phyloP scores from a whole-genome alignment of 108 stramenopile species.

The Discostella pseudostelligera region DNA sequence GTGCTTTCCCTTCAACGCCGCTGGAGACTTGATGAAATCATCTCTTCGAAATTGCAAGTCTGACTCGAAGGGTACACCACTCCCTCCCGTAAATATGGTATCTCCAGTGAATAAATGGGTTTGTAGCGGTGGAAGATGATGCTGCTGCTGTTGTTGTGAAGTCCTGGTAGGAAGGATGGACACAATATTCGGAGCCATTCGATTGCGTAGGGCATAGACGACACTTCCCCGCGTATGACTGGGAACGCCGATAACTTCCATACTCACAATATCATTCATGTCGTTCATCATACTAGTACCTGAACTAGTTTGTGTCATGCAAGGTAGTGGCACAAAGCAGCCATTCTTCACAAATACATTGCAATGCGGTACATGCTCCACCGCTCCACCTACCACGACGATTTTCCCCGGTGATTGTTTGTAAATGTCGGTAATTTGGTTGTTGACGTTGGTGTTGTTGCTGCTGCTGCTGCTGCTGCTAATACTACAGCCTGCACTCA shows the following conservation, averaged over 20 bases:
- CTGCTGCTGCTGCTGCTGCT: slow-evolving; percentile 1
- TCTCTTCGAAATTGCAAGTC: slow-evolving; percentile 51
- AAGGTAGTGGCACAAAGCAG: slow-evolving; percentile 64
- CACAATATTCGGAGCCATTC: slow-evolving; percentile 15
- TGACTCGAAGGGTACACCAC: slow-evolving; percentile 80
- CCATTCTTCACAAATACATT: slow-evolving; percentile 61
- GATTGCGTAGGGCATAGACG: slow-evolving; percentile 63
- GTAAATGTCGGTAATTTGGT: slow-evolving; percentile 9
- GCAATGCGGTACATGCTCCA: slow-evolving; percentile 75
- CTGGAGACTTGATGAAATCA: slow-evolving; percentile 43
- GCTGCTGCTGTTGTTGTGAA: neutral
- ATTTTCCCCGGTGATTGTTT: slow-evolving; percentile 13
- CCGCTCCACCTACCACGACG: slow-evolving; percentile 65
- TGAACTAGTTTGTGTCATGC: slow-evolving; percentile 12
- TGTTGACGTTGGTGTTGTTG: neutral
- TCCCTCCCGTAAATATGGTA: slow-evolving; percentile 78
- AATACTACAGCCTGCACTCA: slow-evolving; percentile 20
- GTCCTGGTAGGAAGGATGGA: neutral
- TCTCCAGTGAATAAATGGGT: slow-evolving; percentile 81
- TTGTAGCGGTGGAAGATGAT: slow-evolving; percentile 8
- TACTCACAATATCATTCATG: slow-evolving; percentile 64
- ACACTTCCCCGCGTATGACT: slow-evolving; percentile 80
- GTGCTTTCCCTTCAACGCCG: slow-evolving; percentile 42
- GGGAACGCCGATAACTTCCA: slow-evolving; percentile 73
- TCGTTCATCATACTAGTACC: slow-evolving; percentile 37